A percentile compares a stretch with the other conserved stretches of the same genome.
Conservation (phyloP, 345 rosid species). For the Syzygium aromaticum region DNA sequence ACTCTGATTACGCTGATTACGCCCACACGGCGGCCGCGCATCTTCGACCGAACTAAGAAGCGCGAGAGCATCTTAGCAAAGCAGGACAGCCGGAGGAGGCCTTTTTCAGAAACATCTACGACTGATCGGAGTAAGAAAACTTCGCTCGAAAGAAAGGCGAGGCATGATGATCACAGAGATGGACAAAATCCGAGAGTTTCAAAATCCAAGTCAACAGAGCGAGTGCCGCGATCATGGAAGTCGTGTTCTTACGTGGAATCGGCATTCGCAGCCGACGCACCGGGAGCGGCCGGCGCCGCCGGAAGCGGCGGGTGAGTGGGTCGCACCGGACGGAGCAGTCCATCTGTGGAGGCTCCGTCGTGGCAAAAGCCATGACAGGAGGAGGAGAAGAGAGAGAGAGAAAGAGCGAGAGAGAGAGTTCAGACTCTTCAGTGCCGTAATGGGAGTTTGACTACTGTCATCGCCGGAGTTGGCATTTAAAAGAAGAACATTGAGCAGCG, state of each 20-base stretch:
- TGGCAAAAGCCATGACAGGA: background rate
- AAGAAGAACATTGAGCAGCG: background rate
- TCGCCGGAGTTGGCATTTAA: background rate
- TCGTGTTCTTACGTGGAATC: background rate
- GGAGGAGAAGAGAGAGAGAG: background rate
- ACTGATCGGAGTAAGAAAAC: background rate
- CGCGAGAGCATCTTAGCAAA: background rate
- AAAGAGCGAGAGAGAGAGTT: background rate
- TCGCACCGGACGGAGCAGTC: background rate
- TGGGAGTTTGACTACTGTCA: background rate
- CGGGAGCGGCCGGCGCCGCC: background rate
- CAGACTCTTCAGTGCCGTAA: background rate
- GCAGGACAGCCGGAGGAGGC: background rate
- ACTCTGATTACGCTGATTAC: background rate
- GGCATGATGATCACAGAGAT: background rate
- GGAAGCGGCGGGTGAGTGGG: no score
- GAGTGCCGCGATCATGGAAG: background rate
- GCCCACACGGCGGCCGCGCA: background rate
- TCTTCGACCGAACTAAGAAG: background rate
- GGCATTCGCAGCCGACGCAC: background rate
- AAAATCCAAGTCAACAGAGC: background rate
- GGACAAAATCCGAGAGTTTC: background rate
- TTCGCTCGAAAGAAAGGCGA: background rate
- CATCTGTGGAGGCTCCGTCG: background rate
- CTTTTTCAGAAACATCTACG: background rate